A percentile compares a stretch with the other conserved stretches of the same genome.
phyloP scores from a whole-genome alignment of 352 stramenopile species.

The Peronospora destructor region DNA sequence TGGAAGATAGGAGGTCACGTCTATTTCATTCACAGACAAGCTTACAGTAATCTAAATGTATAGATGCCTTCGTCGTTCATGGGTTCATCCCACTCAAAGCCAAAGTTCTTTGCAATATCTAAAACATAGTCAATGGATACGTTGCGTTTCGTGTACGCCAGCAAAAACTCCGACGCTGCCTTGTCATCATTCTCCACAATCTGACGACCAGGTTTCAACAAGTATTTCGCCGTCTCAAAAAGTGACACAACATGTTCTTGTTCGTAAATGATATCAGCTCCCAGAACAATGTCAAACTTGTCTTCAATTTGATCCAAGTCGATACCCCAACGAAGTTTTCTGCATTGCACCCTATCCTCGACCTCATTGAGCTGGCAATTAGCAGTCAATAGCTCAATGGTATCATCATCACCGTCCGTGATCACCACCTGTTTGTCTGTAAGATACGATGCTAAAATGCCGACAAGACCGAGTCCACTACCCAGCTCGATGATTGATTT shows the following conservation, averaged over 20 bases:
- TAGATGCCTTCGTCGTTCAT: constrained; percentile 53
- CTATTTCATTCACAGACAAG: constrained; percentile 13
- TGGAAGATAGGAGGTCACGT: neutral
- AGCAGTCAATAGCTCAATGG: constrained; percentile 37
- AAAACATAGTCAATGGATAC: constrained; percentile 63
- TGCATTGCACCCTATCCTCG: constrained; percentile 30
- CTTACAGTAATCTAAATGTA: constrained; percentile 40
- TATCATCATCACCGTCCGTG: constrained; percentile 52
- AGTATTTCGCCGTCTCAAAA: constrained; percentile 43
- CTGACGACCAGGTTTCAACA: constrained; percentile 24
- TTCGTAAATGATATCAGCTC: constrained; percentile 63
- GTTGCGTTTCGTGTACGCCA: constrained; percentile 62
- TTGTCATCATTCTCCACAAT: constrained; percentile 19
- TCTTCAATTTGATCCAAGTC: constrained; percentile 33
- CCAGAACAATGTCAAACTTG: constrained; percentile 49
- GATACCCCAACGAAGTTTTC: constrained; percentile 46
- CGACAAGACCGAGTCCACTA: constrained; percentile 50
- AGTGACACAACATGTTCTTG: constrained; percentile 48
- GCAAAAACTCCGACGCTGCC: constrained; percentile 36
- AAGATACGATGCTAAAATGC: constrained; percentile 52
- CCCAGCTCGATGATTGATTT: constrained; percentile 47
- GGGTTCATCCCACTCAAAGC: constrained; percentile 53
- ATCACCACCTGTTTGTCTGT: constrained; percentile 48
- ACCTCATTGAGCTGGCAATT: constrained; percentile 55
- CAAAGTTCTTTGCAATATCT: constrained; percentile 42